phyloP scores from a whole-genome alignment of 2,329 filamentous ascomycete species.

The Aspergillus bombycis region DNA sequence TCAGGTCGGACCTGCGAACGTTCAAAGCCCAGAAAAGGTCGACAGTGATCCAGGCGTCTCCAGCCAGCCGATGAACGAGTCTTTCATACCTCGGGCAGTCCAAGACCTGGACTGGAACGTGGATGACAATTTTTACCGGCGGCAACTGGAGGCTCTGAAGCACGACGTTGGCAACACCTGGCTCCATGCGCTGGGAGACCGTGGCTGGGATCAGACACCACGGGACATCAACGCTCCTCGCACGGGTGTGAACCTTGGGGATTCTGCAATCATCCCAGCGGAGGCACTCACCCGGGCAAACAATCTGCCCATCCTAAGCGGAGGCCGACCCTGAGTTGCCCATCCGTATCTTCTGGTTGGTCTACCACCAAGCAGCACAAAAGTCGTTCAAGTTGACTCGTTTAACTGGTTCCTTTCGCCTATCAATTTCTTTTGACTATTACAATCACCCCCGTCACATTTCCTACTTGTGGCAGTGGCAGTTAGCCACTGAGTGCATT shows the following conservation, averaged over 20 bases:
- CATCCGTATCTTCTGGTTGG: neutral
- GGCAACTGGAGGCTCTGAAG: constrained; percentile 83
- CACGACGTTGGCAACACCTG: constrained; percentile 86
- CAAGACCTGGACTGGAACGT: constrained; percentile 42
- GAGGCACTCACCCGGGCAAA: constrained; percentile 38
- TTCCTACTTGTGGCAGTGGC: neutral
- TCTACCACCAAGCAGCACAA: neutral
- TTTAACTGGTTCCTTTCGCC: neutral
- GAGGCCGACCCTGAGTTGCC: constrained; percentile 36
- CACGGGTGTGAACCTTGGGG: constrained; percentile 35
- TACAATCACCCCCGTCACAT: neutral
- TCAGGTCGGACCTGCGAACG: constrained; percentile 31
- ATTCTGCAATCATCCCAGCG: constrained; percentile 35
- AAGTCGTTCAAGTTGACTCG: neutral
- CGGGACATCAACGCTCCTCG: constrained; percentile 34
- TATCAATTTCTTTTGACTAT: neutral
- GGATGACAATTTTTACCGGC: constrained; percentile 77
- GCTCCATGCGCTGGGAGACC: constrained; percentile 82
- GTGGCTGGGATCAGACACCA: constrained; percentile 56
- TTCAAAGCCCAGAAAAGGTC: constrained; percentile 24
- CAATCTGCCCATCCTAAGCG: constrained; percentile 46
- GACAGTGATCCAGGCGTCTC: constrained; percentile 22
- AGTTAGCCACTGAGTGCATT: constrained; percentile 23
- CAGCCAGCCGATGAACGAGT: constrained; percentile 17
- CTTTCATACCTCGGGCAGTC: constrained; percentile 27